Evolutionary conservation across 2,329 filamentous ascomycete genomes (phyloP).

Genomic region (Aspergillus flavus): DNA sequence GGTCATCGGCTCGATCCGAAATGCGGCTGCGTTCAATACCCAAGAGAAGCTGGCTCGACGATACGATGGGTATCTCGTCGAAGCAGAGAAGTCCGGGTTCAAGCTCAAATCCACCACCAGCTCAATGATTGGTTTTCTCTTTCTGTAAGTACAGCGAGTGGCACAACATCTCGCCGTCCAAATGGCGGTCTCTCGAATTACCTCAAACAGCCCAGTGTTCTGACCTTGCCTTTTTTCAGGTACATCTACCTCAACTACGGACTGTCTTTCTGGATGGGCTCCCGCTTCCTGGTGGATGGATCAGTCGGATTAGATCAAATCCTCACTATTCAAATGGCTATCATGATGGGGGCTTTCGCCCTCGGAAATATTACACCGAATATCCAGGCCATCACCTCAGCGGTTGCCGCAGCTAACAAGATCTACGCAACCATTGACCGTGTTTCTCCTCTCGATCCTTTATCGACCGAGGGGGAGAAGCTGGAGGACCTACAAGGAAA

Average conservation of each 20-base stretch:
- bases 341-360: conserved; percentile 1
- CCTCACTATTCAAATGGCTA: neutral
- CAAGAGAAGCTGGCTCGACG: neutral
- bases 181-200: neutral
- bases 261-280: neutral
- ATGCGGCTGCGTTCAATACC: neutral
- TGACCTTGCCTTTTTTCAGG: neutral
- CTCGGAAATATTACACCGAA: neutral
- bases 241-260: conserved; percentile 21
- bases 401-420: neutral
- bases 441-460: neutral
- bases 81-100: neutral
- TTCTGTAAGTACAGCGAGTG: neutral
- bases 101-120: neutral
- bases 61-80: neutral
- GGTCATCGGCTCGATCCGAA: conserved; percentile 51
- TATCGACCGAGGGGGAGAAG: conserved; percentile 23
- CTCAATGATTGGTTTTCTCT: neutral
- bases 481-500: neutral
- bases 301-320: neutral
- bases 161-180: neutral
- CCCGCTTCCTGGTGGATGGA: neutral
- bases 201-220: neutral
- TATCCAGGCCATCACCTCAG: neutral
- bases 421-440: neutral